Percentiles rank a stretch among this genome's conserved stretches.
Evolutionary conservation across 768 basidiomycete species (phyloP).

Genomic region (Leccinum rimulosum): DNA sequence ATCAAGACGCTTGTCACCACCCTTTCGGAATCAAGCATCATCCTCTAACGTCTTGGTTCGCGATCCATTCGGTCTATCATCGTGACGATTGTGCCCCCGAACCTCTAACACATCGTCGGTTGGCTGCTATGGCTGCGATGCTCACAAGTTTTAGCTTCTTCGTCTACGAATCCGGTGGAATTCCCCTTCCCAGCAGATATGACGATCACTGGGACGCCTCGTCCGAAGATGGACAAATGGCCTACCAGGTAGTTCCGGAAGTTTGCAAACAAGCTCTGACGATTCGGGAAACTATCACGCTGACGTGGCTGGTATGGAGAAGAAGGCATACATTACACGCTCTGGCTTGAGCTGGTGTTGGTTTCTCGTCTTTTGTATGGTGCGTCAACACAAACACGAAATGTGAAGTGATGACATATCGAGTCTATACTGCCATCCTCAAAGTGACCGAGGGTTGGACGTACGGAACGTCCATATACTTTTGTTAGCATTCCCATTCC

Average conservation of each 20-base stretch:
- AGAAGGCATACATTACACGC: slow-evolving; percentile 55
- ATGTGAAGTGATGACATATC: neutral
- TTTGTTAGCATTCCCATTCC: slow-evolving; percentile 45
- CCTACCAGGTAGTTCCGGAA: slow-evolving; percentile 6
- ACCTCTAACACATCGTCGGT: slow-evolving; percentile 52
- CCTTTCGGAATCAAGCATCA: neutral
- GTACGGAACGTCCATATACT: slow-evolving; percentile 64
- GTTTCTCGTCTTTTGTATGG: slow-evolving; percentile 80
- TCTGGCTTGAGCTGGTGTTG: slow-evolving; percentile 53
- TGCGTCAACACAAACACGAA: slow-evolving; percentile 30
- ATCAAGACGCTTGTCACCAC: neutral
- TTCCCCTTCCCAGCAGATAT: neutral
- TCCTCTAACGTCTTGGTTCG: slow-evolving; percentile 16
- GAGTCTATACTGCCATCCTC: neutral
- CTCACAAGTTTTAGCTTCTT: slow-evolving; percentile 51
- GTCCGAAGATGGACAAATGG: neutral
- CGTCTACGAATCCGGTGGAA: slow-evolving; percentile 28
- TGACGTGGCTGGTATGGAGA: slow-evolving; percentile 39
- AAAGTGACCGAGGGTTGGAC: slow-evolving; percentile 51
- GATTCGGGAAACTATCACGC: slow-evolving; percentile 15
- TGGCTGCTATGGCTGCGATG: slow-evolving; percentile 57
- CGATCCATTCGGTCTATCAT: slow-evolving; percentile 20
- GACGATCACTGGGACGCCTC: neutral
- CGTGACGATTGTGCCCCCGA: slow-evolving; percentile 39
- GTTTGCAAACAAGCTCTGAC: neutral